Conservation (phyloP, 2,329 filamentous ascomycete species). For the Diaporthe humulicola region DNA sequence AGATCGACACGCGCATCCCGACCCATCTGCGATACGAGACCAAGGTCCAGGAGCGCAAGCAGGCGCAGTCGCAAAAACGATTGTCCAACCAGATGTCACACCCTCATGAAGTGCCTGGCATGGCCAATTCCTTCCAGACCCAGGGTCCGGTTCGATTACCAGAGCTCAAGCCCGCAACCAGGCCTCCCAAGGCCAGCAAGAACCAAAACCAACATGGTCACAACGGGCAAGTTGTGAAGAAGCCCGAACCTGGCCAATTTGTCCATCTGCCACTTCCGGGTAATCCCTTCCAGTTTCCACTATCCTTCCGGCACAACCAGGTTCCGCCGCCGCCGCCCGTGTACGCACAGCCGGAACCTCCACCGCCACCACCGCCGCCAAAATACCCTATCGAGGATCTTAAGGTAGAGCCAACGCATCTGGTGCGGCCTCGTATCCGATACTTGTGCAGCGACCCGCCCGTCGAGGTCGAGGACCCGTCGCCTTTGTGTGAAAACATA, state of each 20-base stretch:
- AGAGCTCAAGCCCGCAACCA: constrained; percentile 80
- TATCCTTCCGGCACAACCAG: constrained; percentile 58
- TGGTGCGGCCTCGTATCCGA: constrained; percentile 80
- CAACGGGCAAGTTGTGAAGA: constrained; percentile 48
- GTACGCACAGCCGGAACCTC: constrained; percentile 57
- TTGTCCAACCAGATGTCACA: constrained; percentile 53
- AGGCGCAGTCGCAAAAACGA: constrained; percentile 76
- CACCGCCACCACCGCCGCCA: constrained; percentile 76
- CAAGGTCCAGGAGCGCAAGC: constrained; percentile 82
- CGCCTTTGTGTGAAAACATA: constrained; percentile 71
- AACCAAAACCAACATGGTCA: constrained; percentile 68
- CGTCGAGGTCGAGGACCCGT: constrained; percentile 59
- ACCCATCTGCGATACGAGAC: constrained; percentile 85
- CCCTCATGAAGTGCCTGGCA: constrained; percentile 58
- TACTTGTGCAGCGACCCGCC: constrained; percentile 79
- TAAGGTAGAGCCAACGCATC: constrained; percentile 78
- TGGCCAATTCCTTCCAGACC: constrained; percentile 50
- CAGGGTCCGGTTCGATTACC: constrained; percentile 72
- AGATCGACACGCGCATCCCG: constrained; percentile 89
- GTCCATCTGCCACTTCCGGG: constrained; percentile 56
- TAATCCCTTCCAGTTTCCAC: constrained; percentile 62
- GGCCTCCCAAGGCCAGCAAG: constrained; percentile 77
- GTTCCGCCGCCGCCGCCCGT: constrained; percentile 56
- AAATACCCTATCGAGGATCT: constrained; percentile 98
- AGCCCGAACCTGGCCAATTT: constrained; percentile 54